These are phyloP conservation scores for Hirschioporus abietinus DNA, from an alignment of 768 basidiomycete species.

Conservation along the genomic window DNA sequence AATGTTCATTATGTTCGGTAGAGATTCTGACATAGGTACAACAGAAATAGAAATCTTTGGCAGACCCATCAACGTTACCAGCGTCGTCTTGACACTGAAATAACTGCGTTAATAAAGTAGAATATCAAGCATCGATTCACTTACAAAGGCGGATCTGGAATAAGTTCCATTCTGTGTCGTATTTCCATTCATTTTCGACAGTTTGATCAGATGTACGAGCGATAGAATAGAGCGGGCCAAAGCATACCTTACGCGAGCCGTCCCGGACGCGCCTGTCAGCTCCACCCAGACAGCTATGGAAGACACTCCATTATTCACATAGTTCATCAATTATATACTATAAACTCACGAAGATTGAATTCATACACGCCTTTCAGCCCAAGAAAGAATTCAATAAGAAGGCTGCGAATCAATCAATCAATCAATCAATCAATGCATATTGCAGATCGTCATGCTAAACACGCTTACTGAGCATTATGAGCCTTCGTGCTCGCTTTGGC, in stretches of 20 bases:
- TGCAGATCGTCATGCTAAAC: neutral
- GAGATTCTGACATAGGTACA: constrained; percentile 55
- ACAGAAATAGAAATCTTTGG: constrained; percentile 62
- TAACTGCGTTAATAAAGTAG: neutral
- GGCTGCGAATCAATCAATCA: constrained; percentile 12
- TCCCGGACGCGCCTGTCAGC: constrained; percentile 58
- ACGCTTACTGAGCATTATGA: constrained; percentile 46
- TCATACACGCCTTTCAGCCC: constrained; percentile 40
- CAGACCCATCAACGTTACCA: constrained; percentile 63
- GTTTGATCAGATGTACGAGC: neutral
- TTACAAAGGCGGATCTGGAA: constrained; percentile 61
- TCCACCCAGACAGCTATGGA: constrained; percentile 69
- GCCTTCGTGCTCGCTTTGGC: constrained; percentile 29
- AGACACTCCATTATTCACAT: neutral
- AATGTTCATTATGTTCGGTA: constrained; percentile 74
- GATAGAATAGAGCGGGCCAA: too few relatives aligned
- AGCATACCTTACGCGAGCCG: constrained; percentile 38
- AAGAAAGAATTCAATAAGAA: constrained; percentile 67
- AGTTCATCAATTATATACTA: constrained; percentile 24
- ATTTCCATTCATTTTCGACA: neutral
- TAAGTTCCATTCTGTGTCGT: constrained; percentile 51
- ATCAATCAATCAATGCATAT: too few relatives aligned
- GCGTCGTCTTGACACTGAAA: constrained; percentile 38
- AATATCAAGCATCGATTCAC: neutral
- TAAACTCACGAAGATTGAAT: constrained; percentile 23